These are phyloP conservation scores for Rhodamnia argentea DNA, from an alignment of 345 rosid species.

Conservation along the genomic window DNA sequence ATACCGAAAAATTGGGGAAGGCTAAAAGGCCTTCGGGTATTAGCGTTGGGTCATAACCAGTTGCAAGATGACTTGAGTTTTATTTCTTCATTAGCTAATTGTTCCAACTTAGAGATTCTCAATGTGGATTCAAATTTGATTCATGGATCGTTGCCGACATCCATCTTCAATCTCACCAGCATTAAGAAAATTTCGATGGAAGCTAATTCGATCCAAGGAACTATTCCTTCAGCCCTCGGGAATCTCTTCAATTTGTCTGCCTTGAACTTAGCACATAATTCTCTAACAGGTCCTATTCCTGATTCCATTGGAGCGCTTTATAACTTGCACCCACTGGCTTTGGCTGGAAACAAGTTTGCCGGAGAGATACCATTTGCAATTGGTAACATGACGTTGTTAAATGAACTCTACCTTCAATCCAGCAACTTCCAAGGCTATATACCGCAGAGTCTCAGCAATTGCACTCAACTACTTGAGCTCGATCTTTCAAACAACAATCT, in stretches of 20 bases:
- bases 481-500: background rate
- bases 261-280: rapidly evolving
- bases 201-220: background rate
- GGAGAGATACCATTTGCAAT: background rate
- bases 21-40: rapidly evolving
- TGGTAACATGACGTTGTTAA: background rate
- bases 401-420: rapidly evolving
- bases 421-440: background rate
- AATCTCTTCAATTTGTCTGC: background rate
- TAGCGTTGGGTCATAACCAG: rapidly evolving
- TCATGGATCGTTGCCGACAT: background rate
- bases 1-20: background rate
- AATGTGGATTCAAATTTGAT: rapidly evolving
- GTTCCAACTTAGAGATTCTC: background rate
- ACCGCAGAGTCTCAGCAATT: rapidly evolving
- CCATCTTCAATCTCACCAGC: background rate
- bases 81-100: background rate
- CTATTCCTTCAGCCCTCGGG: background rate
- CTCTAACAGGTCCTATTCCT: rapidly evolving
- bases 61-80: background rate
- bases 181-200: rapidly evolving
- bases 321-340: rapidly evolving
- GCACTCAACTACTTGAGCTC: rapidly evolving
- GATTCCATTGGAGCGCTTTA: background rate
- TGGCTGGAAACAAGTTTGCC: rapidly evolving